Percentiles rank a stretch among this genome's conserved stretches.
Conservation (phyloP, 2,329 filamentous ascomycete species). For the Bipolaris victoriae region DNA sequence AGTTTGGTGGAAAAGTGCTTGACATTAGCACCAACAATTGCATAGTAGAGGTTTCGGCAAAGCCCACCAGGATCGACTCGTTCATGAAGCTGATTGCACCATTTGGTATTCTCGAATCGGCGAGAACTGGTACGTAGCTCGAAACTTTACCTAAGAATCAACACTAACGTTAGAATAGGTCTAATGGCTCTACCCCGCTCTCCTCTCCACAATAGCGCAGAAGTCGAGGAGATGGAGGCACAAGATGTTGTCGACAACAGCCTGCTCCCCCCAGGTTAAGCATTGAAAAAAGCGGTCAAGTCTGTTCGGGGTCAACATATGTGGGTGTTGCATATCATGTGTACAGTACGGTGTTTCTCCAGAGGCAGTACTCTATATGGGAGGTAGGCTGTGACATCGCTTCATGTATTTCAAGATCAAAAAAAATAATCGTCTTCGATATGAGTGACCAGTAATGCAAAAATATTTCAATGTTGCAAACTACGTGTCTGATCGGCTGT, state of each 20-base stretch:
- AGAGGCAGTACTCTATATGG: constrained; percentile 1
- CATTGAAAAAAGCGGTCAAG: neutral
- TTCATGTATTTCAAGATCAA: constrained; percentile 2
- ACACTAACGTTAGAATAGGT: constrained; percentile 52
- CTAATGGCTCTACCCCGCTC: constrained; percentile 96
- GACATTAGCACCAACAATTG: constrained; percentile 99
- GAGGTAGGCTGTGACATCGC: neutral
- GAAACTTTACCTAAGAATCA: neutral
- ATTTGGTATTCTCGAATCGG: constrained; percentile 96
- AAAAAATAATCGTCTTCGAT: neutral
- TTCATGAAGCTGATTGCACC: constrained; percentile 95
- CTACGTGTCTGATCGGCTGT: no score
- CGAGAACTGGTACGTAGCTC: constrained; percentile 72
- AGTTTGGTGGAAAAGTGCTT: constrained; percentile 95
- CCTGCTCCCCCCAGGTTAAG: constrained; percentile 86
- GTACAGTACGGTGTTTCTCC: constrained; percentile 16
- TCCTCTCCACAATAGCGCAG: constrained; percentile 76
- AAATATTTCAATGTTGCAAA: neutral
- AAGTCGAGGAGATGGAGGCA: constrained; percentile 82
- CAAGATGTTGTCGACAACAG: constrained; percentile 95
- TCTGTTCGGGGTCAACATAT: constrained; percentile 7
- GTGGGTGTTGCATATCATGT: constrained; percentile 7
- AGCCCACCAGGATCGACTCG: constrained; percentile 90
- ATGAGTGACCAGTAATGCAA: neutral
- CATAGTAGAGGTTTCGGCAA: constrained; percentile 95